phyloP scores from a whole-genome alignment of 148 eudicot species.

The Rhododendron vialii region DNA sequence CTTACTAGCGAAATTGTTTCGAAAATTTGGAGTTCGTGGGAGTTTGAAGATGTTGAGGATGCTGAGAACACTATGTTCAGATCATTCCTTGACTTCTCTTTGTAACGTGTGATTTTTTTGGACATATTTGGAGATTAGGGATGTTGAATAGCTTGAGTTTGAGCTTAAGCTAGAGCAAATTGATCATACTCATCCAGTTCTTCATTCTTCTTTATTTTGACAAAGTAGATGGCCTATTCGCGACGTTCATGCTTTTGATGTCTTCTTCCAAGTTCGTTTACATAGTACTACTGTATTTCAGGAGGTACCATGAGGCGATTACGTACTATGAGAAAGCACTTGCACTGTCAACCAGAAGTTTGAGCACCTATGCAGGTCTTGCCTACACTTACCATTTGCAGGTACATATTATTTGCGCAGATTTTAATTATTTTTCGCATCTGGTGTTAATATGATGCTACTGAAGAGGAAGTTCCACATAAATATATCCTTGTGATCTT shows the following conservation, averaged over 20 bases:
- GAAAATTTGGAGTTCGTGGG: neutral
- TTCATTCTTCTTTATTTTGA: too few species aligned
- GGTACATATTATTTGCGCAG: conserved; percentile 29
- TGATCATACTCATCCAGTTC: neutral
- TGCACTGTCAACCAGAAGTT: conserved; percentile 78
- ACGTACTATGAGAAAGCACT: conserved; percentile 85
- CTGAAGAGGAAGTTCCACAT: neutral
- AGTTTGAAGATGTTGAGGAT: neutral
- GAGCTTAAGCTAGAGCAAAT: too few species aligned
- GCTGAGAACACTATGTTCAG: neutral
- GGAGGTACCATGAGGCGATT: conserved; percentile 81
- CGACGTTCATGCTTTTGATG: neutral
- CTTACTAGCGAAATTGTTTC: neutral
- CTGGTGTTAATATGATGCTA: neutral
- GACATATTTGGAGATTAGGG: too few species aligned
- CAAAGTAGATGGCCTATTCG: too few species aligned
- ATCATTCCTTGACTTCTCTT: neutral
- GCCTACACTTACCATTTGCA: conserved; percentile 95
- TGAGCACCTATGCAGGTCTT: conserved; percentile 93
- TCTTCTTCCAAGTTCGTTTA: neutral
- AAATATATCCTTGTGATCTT: neutral
- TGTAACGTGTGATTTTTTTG: too few species aligned
- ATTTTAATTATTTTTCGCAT: neutral
- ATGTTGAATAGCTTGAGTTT: too few species aligned
- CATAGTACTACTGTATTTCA: conserved; percentile 20